These are phyloP conservation scores for Lindgomyces ingoldianus DNA, from an alignment of 495 filamentous ascomycete species.

Conservation along the genomic window DNA sequence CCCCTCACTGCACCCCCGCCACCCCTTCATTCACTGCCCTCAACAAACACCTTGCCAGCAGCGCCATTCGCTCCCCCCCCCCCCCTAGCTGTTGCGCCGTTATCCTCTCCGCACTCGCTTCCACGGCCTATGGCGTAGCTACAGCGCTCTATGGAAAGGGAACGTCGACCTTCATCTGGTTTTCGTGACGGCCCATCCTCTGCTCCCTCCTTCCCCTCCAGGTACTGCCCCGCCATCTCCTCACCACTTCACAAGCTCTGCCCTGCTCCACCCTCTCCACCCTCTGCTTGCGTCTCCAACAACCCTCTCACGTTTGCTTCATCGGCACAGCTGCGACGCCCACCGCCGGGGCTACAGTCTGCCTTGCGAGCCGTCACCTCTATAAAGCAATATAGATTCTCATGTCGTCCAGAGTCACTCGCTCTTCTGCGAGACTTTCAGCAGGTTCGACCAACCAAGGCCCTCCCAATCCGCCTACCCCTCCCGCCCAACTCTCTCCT, in stretches of 20 bases:
- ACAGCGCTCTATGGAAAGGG: constrained; percentile 35
- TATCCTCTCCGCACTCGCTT: constrained; percentile 32
- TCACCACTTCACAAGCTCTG: constrained; percentile 2
- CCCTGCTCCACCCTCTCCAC: constrained; percentile 5
- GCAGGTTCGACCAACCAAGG: constrained; percentile 42
- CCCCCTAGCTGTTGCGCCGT: background rate
- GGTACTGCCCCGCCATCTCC: constrained; percentile 37
- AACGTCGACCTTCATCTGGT: constrained; percentile 35
- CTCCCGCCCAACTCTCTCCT: constrained; percentile 12
- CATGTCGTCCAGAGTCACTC: constrained; percentile 50
- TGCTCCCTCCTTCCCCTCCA: constrained; percentile 20
- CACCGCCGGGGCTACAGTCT: constrained; percentile 33
- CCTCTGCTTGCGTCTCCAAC: constrained; percentile 13
- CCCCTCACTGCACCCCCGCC: background rate
- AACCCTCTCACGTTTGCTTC: constrained; percentile 28
- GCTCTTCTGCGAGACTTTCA: constrained; percentile 46
- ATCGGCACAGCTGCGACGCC: constrained; percentile 38
- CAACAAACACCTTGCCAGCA: background rate
- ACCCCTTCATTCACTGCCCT: background rate
- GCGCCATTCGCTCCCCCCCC: no score
- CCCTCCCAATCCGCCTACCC: constrained; percentile 33
- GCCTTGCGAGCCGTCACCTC: constrained; percentile 28
- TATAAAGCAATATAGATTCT: constrained; percentile 36
- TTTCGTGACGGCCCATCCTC: constrained; percentile 32
- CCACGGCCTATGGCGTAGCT: constrained; percentile 38